Percentiles rank a stretch among this genome's conserved stretches.
Evolutionary conservation across 108 stramenopile species (phyloP).

Genomic region (Discostella stelligeroides): DNA sequence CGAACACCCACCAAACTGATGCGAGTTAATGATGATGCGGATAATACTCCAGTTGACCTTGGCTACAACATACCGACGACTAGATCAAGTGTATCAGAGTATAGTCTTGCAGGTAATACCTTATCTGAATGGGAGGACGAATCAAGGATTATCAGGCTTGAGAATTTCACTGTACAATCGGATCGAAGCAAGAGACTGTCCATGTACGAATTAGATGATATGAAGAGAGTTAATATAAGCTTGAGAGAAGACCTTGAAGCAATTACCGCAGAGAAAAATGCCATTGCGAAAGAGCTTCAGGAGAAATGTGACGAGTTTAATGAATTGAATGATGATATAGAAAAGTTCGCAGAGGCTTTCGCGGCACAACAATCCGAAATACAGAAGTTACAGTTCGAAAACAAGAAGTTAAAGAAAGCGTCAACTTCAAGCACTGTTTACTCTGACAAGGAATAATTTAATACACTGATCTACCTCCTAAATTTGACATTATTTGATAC

Average conservation of each 20-base stretch:
- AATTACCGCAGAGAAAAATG: constrained; percentile 7
- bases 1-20: not conserved
- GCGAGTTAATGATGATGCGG: not conserved
- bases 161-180: constrained; percentile 19
- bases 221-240: constrained; percentile 34
- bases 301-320: constrained; percentile 22
- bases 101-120: constrained; percentile 16
- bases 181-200: constrained; percentile 15
- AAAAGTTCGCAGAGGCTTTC: constrained; percentile 42
- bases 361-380: constrained; percentile 15
- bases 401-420: too few relatives aligned
- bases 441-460: too few relatives aligned
- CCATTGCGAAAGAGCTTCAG: constrained; percentile 17
- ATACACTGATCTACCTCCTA: too few relatives aligned
- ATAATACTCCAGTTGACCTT: not conserved
- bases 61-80: not conserved
- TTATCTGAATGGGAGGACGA: constrained; percentile 20
- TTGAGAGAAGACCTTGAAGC: constrained; percentile 33
- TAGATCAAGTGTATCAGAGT: constrained; percentile 21
- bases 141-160: constrained; percentile 14
- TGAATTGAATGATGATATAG: constrained; percentile 37
- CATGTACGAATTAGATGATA: constrained; percentile 39
- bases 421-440: too few relatives aligned
- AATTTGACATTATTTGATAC: too few relatives aligned
- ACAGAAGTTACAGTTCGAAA: too few relatives aligned